Evolutionary conservation across 78 protist genomes (phyloP).

Genomic region (Protostelium mycophagum): DNA sequence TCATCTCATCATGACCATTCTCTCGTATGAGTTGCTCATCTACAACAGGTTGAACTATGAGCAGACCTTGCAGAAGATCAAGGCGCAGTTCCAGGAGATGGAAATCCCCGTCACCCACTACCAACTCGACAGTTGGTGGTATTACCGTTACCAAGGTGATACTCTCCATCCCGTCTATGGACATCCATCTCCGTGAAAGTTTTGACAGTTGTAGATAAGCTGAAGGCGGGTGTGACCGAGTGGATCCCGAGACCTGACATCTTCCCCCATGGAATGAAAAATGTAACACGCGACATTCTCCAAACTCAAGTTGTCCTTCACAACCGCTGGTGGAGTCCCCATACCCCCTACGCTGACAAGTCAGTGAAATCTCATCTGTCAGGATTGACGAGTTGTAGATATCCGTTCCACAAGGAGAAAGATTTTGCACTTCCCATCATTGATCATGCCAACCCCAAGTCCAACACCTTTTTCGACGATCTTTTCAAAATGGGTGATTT

Average conservation of each 20-base stretch:
- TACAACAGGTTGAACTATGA: background rate
- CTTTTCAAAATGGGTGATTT: background rate
- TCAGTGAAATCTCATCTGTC: no score
- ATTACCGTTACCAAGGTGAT: background rate
- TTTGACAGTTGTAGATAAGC: no score
- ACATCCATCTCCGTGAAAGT: no score
- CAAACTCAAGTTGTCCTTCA: background rate
- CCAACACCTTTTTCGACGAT: background rate
- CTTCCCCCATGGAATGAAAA: background rate
- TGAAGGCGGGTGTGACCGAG: background rate
- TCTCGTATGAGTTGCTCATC: no score
- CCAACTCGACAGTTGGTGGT: conserved; percentile 2
- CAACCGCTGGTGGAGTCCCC: background rate
- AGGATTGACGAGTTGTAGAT: no score
- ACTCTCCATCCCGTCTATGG: no score
- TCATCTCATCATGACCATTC: background rate
- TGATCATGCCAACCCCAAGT: background rate
- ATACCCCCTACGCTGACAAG: background rate
- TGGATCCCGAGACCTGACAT: background rate
- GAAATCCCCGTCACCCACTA: background rate
- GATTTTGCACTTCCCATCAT: background rate
- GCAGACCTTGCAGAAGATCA: background rate
- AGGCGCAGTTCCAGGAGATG: background rate
- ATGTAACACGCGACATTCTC: background rate
- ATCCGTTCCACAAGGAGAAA: background rate